These are phyloP conservation scores for Sinapis alba DNA, from an alignment of 441 rosid species.

Conservation along the genomic window DNA sequence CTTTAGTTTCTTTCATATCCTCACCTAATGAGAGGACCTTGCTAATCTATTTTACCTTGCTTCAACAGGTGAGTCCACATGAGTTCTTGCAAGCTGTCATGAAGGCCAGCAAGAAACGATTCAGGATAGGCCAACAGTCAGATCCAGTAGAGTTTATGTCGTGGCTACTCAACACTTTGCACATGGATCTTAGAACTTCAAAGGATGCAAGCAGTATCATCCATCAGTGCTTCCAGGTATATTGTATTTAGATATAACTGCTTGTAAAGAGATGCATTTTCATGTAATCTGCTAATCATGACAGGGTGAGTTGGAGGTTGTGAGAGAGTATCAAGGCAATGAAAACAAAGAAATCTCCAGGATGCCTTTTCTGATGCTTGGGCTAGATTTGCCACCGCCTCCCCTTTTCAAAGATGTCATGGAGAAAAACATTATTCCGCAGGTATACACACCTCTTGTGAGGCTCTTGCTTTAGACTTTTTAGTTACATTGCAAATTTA, in stretches of 20 bases:
- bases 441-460: slow-evolving; percentile 56
- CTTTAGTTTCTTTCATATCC: not conserved
- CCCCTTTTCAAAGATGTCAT: slow-evolving; percentile 95
- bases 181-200: slow-evolving; percentile 63
- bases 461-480: slow-evolving; percentile 14
- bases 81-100: slow-evolving; percentile 97
- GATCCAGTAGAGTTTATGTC: slow-evolving; percentile 97
- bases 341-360: slow-evolving; percentile 61
- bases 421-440: slow-evolving; percentile 98
- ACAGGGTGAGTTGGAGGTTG: slow-evolving; percentile 89
- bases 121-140: slow-evolving; percentile 87
- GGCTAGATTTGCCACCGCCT: slow-evolving; percentile 95
- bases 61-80: slow-evolving; percentile 92
- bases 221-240: slow-evolving; percentile 90
- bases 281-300: not conserved
- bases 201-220: slow-evolving; percentile 75
- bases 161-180: slow-evolving; percentile 95
- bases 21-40: slow-evolving; percentile 1
- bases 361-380: slow-evolving; percentile 96
- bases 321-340: slow-evolving; percentile 70
- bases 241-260: not conserved
- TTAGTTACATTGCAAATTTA: not conserved
- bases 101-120: slow-evolving; percentile 91
- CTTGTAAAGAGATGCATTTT: not conserved
- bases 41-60: slow-evolving; percentile 13